Conservation (phyloP, 306 rosid species). For the Rosa chinensis region DNA sequence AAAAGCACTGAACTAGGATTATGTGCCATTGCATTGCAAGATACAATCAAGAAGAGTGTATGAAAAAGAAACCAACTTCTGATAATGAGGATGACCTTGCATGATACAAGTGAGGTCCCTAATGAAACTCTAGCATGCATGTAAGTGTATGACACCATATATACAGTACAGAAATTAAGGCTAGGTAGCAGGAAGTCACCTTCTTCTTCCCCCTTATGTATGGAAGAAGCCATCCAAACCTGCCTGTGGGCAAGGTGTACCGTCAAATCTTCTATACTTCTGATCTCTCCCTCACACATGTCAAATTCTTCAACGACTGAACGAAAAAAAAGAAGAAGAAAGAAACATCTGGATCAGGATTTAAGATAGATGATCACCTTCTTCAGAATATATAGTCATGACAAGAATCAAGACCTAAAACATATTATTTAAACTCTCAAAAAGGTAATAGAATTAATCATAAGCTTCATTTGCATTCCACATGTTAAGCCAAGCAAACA, state of each 20-base stretch:
- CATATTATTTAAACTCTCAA: neutral
- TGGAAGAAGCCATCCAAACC: conserved; percentile 97
- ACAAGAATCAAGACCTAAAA: conserved; percentile 3
- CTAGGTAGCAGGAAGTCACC: conserved; percentile 46
- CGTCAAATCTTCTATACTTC: conserved; percentile 49
- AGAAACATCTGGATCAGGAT: neutral
- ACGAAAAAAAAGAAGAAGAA: neutral
- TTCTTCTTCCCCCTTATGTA: conserved; percentile 93
- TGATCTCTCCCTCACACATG: conserved; percentile 40
- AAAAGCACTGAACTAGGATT: neutral
- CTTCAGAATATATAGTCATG: neutral
- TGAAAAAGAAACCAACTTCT: neutral
- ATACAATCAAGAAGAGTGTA: neutral
- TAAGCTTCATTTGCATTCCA: neutral
- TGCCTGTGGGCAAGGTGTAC: conserved; percentile 50
- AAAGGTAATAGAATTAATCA: neutral
- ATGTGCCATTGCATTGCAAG: neutral
- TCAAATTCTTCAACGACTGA: conserved; percentile 70
- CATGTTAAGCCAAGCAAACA: conserved; percentile 14
- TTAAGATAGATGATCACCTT: conserved; percentile 24
- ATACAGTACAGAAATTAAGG: conserved; percentile 21
- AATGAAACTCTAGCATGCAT: neutral
- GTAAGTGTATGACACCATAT: neutral
- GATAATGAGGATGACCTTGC: neutral
- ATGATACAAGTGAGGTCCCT: conserved; percentile 8